Evolutionary conservation across 805 yeast species (phyloP).

Genomic region (Hanseniaspora taiwanica): DNA sequence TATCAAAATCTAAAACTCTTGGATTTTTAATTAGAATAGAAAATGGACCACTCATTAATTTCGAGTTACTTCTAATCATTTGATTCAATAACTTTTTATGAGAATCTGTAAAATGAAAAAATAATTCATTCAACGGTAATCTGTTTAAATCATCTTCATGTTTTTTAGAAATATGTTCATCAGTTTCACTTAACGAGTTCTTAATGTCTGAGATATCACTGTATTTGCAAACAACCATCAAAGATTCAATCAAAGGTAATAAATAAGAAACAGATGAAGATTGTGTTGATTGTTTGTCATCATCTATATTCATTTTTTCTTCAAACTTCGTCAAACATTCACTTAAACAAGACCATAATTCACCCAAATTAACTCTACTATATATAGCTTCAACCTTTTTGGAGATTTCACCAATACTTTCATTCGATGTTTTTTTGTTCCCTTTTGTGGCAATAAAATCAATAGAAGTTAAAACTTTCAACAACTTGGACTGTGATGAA

Average conservation of each 20-base stretch:
- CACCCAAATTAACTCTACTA: conserved; percentile 54
- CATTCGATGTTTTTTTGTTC: conserved; percentile 6
- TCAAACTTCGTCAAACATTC: conserved; percentile 55
- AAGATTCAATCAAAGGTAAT: conserved; percentile 76
- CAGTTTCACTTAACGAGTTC: conserved; percentile 47
- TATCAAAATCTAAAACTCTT: conserved; percentile 84
- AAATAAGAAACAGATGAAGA: conserved; percentile 64
- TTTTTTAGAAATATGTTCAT: conserved; percentile 27
- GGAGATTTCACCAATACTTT: background rate
- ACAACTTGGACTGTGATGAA: conserved; percentile 79
- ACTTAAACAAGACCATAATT: conserved; percentile 76
- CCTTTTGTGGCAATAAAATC: conserved; percentile 57
- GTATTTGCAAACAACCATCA: conserved; percentile 94
- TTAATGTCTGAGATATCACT: conserved; percentile 41
- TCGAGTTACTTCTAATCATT: conserved; percentile 84
- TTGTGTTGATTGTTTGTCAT: conserved; percentile 24
- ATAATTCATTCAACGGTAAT: conserved; percentile 65
- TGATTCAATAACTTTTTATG: conserved; percentile 80
- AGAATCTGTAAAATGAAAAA: conserved; percentile 77
- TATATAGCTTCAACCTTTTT: conserved; percentile 36
- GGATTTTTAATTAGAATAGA: conserved; percentile 81
- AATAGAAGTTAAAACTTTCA: conserved; percentile 74
- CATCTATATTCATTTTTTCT: conserved; percentile 23
- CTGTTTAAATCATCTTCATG: conserved; percentile 39
- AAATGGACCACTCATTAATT: conserved; percentile 91